A percentile compares a stretch with the other conserved stretches of the same genome.
These are phyloP conservation scores for Stevia rebaudiana DNA, from an alignment of 140 eudicot genomes.

Conservation along the genomic window DNA sequence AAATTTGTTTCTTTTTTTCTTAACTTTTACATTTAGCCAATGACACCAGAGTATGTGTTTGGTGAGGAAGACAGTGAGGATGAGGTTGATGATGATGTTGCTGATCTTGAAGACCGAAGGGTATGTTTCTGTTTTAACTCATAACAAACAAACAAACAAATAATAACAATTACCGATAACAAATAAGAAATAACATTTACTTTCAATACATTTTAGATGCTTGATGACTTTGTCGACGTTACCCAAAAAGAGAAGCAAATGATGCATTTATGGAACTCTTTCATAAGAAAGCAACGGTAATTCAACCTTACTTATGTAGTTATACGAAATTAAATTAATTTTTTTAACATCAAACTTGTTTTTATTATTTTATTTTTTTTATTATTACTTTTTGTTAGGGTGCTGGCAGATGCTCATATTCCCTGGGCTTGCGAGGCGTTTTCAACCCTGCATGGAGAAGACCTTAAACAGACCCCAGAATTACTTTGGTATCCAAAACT, in stretches of 20 bases:
- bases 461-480: constrained; percentile 46
- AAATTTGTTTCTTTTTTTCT: background rate
- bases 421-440: constrained; percentile 95
- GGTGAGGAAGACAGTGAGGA: constrained; percentile 97
- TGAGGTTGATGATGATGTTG: constrained; percentile 98
- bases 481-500: constrained; percentile 48
- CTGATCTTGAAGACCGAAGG: constrained; percentile 90
- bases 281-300: constrained; percentile 83
- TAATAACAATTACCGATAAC: background rate
- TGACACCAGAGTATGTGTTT: constrained; percentile 78
- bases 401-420: constrained; percentile 82
- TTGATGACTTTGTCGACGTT: constrained; percentile 92
- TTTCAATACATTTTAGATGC: constrained; percentile 58
- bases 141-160: background rate
- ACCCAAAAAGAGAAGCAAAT: constrained; percentile 71
- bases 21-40: constrained; percentile 46
- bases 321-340: background rate
- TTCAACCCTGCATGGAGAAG: constrained; percentile 52
- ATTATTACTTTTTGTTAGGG: constrained; percentile 36
- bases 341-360: background rate
- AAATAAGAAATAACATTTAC: background rate
- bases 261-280: constrained; percentile 99
- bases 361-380: no score
- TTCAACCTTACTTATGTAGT: background rate
- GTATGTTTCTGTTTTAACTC: constrained; percentile 38